Conservation (phyloP, 1,139 yeast species). For the Blastobotrys arbuscula region DNA sequence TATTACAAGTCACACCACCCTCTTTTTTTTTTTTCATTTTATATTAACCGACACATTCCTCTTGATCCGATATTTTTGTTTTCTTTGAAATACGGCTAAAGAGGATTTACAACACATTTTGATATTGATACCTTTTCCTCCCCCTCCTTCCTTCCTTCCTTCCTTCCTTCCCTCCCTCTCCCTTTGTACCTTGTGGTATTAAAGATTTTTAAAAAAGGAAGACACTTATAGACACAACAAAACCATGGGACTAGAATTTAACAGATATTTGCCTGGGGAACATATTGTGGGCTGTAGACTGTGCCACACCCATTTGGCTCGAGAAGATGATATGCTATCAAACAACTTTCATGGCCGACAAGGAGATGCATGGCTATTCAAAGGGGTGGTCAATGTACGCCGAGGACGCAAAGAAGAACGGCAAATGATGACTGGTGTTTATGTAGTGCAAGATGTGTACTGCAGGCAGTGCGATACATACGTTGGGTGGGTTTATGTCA, state of each 20-base stretch:
- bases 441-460: constrained; percentile 54
- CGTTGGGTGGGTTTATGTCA: constrained; percentile 77
- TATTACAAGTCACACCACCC: too few species aligned
- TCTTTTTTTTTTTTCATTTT: too few species aligned
- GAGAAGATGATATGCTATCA: constrained; percentile 33
- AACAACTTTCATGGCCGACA: constrained; percentile 38
- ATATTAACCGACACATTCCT: too few species aligned
- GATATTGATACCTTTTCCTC: too few species aligned
- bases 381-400: constrained; percentile 35
- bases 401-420: constrained; percentile 34
- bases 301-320: constrained; percentile 38
- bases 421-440: constrained; percentile 66
- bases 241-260: constrained; percentile 34
- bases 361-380: constrained; percentile 39
- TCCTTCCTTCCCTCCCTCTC: too few species aligned
- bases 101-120: too few species aligned
- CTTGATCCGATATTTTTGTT: too few species aligned
- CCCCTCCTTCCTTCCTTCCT: too few species aligned
- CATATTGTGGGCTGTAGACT: constrained; percentile 36
- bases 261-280: constrained; percentile 29
- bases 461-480: constrained; percentile 61
- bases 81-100: too few species aligned
- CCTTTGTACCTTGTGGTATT: too few species aligned
- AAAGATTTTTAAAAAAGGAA: too few species aligned
- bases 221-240: background rate